Percentiles rank a stretch among this genome's conserved stretches.
phyloP scores from a whole-genome alignment of 306 rosid species.

The Castanea sativa region DNA sequence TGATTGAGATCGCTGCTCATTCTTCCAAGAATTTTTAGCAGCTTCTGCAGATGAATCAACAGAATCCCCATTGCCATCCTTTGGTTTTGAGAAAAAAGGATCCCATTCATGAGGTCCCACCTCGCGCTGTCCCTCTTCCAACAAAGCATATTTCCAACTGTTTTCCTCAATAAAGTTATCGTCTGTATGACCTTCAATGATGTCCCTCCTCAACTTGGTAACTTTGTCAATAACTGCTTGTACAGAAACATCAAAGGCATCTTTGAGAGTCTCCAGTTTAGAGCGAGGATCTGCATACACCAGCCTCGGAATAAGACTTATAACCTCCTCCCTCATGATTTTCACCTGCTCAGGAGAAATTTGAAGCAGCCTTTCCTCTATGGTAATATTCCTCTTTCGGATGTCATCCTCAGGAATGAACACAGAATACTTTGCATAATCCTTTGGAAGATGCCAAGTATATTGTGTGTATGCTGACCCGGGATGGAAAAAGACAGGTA shows the following conservation, averaged over 20 bases:
- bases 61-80: slow-evolving; percentile 67
- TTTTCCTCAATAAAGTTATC: slow-evolving; percentile 86
- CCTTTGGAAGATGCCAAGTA: slow-evolving; percentile 97
- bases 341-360: slow-evolving; percentile 70
- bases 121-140: slow-evolving; percentile 83
- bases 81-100: slow-evolving; percentile 96
- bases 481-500: slow-evolving; percentile 97
- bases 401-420: slow-evolving; percentile 90
- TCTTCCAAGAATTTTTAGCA: slow-evolving; percentile 89
- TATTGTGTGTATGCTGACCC: slow-evolving; percentile 96
- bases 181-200: slow-evolving; percentile 55
- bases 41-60: slow-evolving; percentile 57
- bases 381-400: slow-evolving; percentile 69
- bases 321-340: slow-evolving; percentile 89
- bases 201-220: slow-evolving; percentile 73
- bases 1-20: slow-evolving; percentile 55
- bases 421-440: slow-evolving; percentile 75
- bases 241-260: slow-evolving; percentile 93
- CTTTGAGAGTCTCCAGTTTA: slow-evolving; percentile 71
- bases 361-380: slow-evolving; percentile 76
- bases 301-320: slow-evolving; percentile 75
- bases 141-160: slow-evolving; percentile 92
- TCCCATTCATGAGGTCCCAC: slow-evolving; percentile 99
- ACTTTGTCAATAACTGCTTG: slow-evolving; percentile 82
- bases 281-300: slow-evolving; percentile 96